Base-by-base conservation (phyloP, 495 filamentous ascomycete species). In the Parachaetomium inaequale region DNA sequence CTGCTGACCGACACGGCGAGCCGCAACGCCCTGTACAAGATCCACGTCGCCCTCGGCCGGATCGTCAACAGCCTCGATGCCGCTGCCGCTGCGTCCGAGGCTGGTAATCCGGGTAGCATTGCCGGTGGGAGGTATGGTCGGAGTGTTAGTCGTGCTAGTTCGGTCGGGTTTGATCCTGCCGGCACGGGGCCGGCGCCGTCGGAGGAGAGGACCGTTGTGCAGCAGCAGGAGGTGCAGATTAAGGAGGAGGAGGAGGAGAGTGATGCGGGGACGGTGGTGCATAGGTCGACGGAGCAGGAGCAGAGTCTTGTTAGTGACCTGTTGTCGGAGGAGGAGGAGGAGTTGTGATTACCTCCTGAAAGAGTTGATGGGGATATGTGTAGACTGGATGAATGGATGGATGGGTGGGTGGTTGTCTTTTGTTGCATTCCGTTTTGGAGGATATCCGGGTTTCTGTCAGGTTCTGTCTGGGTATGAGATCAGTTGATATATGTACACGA, bases 11-110 rank as follows among this genome's bases (percentile, higher is more conserved):
- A 94, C 61, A 87, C 90, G 2, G 81, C 88, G 10, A 80, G 87
- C 54, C 80, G 87, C 8, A 94, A 93, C 60, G 84, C 88, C 0
- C 77, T 96, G 4, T 88, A 87, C 71, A 96, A 93, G 73, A 81
- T 91, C 53, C 89, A 93, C 66, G 84, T 88, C 66, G 75, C 69
- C 36, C 74, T 88, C 0, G 82, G 81, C 50, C 87, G 86, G 75
- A 85, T 86, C 45, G 81, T 85, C 47, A 84, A 84, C 52, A 68
- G 73, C n/a, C 71, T 85, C 14, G 77, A 77, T 21, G 78, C 70
- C 4, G 74, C 61, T 7, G 77, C 76, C 26, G 78, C 79, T 23
- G 72, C 70, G 4, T 73, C 58, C 4, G 71, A 71, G 43, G 51
- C 19, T 15, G n/a, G n/a, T n/a, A n/a, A n/a, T n/a, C n/a, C n/a